phyloP scores from a whole-genome alignment of 768 basidiomycete species.

The Suillus fuscotomentosus region DNA sequence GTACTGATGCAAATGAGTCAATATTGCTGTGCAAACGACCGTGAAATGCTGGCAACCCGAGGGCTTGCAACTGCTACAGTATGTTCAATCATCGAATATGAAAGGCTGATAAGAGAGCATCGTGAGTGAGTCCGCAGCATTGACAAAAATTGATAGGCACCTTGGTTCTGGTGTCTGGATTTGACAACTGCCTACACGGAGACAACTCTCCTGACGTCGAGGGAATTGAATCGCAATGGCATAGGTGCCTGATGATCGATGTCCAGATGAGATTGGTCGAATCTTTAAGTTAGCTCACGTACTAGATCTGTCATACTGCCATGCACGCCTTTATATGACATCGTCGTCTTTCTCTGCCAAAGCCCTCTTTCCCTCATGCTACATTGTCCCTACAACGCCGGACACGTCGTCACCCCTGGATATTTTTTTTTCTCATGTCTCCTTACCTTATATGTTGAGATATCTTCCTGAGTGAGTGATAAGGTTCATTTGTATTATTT shows the following conservation, averaged over 20 bases:
- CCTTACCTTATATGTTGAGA: too few species aligned
- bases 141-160: slow-evolving; percentile 12
- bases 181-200: slow-evolving; percentile 35
- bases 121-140: not conserved
- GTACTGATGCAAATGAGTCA: slow-evolving; percentile 73
- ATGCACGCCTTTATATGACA: too few species aligned
- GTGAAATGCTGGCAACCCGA: slow-evolving; percentile 72
- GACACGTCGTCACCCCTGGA: too few species aligned
- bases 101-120: slow-evolving; percentile 13
- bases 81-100: slow-evolving; percentile 54
- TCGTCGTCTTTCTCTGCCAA: too few species aligned
- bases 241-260: slow-evolving; percentile 49
- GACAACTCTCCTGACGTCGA: slow-evolving; percentile 55
- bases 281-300: slow-evolving; percentile 1
- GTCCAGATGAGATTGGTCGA: not conserved
- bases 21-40: slow-evolving; percentile 88
- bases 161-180: slow-evolving; percentile 11
- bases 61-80: slow-evolving; percentile 67
- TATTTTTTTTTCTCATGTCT: too few species aligned
- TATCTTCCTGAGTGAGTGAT: too few species aligned
- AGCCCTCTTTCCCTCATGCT: too few species aligned
- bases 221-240: slow-evolving; percentile 72
- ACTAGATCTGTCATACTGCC: not conserved
- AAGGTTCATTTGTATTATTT: too few species aligned
- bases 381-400: too few species aligned